Percentiles rank a stretch among this genome's conserved stretches.
Conservation (phyloP, 345 rosid species). For the Corchorus capsularis region DNA sequence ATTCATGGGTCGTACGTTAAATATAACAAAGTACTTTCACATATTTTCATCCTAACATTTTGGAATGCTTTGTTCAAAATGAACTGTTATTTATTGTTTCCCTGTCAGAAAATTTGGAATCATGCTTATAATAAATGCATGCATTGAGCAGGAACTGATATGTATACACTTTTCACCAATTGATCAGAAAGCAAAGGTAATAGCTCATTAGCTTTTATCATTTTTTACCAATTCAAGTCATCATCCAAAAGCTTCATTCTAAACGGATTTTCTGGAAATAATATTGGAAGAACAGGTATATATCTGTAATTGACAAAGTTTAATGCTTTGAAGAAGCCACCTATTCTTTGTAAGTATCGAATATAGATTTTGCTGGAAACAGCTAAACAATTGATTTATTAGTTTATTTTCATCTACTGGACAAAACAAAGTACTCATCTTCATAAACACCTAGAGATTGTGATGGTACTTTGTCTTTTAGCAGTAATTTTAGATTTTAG, state of each 20-base stretch:
- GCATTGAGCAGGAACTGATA: neutral
- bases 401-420: neutral
- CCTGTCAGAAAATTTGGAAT: neutral
- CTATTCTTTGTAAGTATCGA: neutral
- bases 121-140: neutral
- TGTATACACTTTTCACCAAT: neutral
- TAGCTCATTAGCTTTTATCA: no score
- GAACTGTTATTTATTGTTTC: neutral
- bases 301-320: conserved; percentile 12
- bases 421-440: neutral
- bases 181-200: neutral
- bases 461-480: neutral
- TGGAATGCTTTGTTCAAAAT: neutral
- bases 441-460: neutral
- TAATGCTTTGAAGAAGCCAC: conserved; percentile 24
- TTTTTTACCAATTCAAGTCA: neutral
- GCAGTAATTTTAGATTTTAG: neutral
- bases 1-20: no score
- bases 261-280: neutral
- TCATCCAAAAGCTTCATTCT: neutral
- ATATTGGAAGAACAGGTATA: neutral
- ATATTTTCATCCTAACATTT: no score
- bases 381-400: neutral
- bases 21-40: no score
- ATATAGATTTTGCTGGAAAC: neutral